These are phyloP conservation scores for Blastobotrys illinoisensis DNA, from an alignment of 1,139 yeast species.

Conservation along the genomic window DNA sequence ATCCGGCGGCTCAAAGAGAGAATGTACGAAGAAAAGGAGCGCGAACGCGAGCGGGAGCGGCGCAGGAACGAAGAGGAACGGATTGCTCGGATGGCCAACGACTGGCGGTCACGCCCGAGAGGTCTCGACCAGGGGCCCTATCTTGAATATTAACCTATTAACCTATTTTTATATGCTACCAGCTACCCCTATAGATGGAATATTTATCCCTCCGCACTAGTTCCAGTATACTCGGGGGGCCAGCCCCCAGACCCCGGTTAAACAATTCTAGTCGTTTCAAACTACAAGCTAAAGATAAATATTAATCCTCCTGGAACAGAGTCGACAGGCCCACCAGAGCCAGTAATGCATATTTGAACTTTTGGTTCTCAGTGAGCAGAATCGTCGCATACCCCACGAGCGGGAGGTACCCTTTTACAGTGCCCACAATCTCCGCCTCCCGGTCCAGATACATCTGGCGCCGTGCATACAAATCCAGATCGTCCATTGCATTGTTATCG, in stretches of 20 bases:
- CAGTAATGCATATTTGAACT: constrained; percentile 64
- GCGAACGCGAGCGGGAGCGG: constrained; percentile 20
- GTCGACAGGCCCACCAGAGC: constrained; percentile 56
- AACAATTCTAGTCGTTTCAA: too few species aligned
- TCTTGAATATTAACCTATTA: constrained; percentile 22
- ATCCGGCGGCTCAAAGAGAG: constrained; percentile 27
- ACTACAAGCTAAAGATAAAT: not conserved
- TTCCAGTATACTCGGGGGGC: too few species aligned
- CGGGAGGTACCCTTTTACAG: constrained; percentile 91
- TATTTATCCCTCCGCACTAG: too few species aligned
- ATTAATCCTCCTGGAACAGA: constrained; percentile 31
- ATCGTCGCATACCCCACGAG: constrained; percentile 87
- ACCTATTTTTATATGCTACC: too few species aligned
- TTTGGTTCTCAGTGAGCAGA: constrained; percentile 81
- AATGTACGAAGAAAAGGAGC: constrained; percentile 19
- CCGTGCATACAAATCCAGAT: constrained; percentile 74
- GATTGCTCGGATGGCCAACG: constrained; percentile 11
- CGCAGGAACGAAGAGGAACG: constrained; percentile 17
- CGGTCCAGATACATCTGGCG: constrained; percentile 74
- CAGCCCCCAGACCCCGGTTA: too few species aligned
- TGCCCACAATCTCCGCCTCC: constrained; percentile 74
- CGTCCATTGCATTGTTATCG: constrained; percentile 92
- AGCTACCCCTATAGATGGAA: too few species aligned
- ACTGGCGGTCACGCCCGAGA: constrained; percentile 16
- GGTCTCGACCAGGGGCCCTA: constrained; percentile 26